A percentile compares a stretch with the other conserved stretches of the same genome.
These are phyloP conservation scores for Gynandropsis gynandra DNA, from an alignment of 345 rosid species.

Conservation along the genomic window DNA sequence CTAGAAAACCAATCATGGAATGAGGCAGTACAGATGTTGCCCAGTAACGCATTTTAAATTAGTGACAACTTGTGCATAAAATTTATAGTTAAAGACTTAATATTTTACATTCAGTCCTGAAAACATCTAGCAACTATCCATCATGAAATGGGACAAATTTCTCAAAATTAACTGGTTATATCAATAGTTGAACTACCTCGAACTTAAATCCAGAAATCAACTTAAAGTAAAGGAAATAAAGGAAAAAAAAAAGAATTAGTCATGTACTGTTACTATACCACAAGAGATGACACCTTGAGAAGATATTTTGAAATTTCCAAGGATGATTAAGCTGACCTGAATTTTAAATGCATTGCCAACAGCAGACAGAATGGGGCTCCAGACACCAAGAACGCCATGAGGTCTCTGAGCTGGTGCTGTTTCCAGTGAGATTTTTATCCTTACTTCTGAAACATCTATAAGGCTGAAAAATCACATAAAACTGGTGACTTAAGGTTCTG, in stretches of 20 bases:
- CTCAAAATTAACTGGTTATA: too few relatives aligned
- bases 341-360: constrained; percentile 95
- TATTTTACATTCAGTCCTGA: constrained; percentile 13
- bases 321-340: constrained; percentile 52
- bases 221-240: too few relatives aligned
- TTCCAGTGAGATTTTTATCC: constrained; percentile 81
- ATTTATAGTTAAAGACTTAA: constrained; percentile 4
- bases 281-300: constrained; percentile 13
- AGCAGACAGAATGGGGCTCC: constrained; percentile 95
- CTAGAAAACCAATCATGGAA: constrained; percentile 11
- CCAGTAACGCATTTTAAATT: too few relatives aligned
- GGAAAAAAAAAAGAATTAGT: too few relatives aligned
- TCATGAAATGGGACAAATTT: constrained; percentile 13
- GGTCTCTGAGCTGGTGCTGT: constrained; percentile 94
- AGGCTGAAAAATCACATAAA: constrained; percentile 49
- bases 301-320: constrained; percentile 11
- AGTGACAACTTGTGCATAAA: too few relatives aligned
- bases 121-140: constrained; percentile 7
- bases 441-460: constrained; percentile 88
- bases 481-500: background rate
- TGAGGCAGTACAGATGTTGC: background rate
- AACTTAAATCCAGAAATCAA: too few relatives aligned
- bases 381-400: constrained; percentile 82
- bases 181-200: too few relatives aligned
- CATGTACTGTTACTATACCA: constrained; percentile 3